A percentile compares a stretch with the other conserved stretches of the same genome.
These are phyloP conservation scores for Taiwanofungus camphoratus DNA, from an alignment of 1,284 basidiomycete species.

Conservation along the genomic window DNA sequence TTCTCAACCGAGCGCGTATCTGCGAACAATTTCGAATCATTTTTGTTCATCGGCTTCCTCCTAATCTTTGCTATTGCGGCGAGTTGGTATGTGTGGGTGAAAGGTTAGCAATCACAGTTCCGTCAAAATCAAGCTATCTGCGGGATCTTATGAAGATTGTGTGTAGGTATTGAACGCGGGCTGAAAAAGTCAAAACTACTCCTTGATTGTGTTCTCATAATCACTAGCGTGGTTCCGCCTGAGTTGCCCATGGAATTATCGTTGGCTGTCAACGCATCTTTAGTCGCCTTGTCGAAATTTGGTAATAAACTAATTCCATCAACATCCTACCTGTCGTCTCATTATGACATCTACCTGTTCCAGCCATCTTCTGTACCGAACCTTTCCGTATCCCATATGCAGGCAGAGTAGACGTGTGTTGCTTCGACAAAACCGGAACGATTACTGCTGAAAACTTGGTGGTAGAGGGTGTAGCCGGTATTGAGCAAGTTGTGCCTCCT, in stretches of 20 bases:
- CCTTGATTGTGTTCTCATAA: slow-evolving; percentile 89
- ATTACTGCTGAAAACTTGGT: slow-evolving; percentile 95
- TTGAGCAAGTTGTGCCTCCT: slow-evolving; percentile 54
- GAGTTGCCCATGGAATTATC: slow-evolving; percentile 96
- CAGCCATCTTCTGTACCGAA: slow-evolving; percentile 96
- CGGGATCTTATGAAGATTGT: no score
- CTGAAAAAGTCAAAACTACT: slow-evolving; percentile 91
- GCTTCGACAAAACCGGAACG: slow-evolving; percentile 97
- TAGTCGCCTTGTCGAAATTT: slow-evolving; percentile 90
- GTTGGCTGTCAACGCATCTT: slow-evolving; percentile 88
- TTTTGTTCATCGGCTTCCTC: slow-evolving; percentile 94
- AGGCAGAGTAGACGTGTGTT: slow-evolving; percentile 92
- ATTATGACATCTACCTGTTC: no score
- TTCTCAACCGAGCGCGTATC: slow-evolving; percentile 93
- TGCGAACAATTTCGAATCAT: slow-evolving; percentile 90
- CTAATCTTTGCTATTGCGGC: slow-evolving; percentile 95
- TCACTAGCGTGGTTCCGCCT: slow-evolving; percentile 93
- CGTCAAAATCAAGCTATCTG: neutral
- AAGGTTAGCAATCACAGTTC: slow-evolving; percentile 45
- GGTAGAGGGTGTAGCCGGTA: slow-evolving; percentile 85
- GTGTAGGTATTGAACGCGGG: slow-evolving; percentile 75
- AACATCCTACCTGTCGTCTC: no score
- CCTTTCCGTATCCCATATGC: slow-evolving; percentile 94
- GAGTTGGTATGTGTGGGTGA: slow-evolving; percentile 93
- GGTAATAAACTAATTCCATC: no score